Evolutionary conservation across 768 basidiomycete species (phyloP), one percentile per base, ranked within the genome.

Genomic region (Obba rivulosa): DNA sequence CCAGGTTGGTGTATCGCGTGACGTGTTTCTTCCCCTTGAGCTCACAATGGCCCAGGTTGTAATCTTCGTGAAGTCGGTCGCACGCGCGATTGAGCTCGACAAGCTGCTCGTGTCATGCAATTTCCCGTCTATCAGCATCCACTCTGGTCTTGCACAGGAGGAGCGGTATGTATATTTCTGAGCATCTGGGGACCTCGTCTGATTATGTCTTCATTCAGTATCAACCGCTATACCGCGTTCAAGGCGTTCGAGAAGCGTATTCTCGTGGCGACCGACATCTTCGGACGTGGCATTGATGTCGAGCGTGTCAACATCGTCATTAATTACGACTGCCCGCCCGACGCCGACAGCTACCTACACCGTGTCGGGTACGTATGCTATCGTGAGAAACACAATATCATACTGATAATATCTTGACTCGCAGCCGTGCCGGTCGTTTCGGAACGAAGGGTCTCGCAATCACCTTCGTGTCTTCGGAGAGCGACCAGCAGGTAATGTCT

Each of bases 191-290:
- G 17, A 34, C 22, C 37, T 10, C 35, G 13, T 5, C 5, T 31
- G 28, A 31, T 13, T 31, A 13, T 7, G 7, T 5, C 28, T 31
- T 7, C 13, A 31, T 13, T 31, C 28, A 95, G 93, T 49, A 98
- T 99, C 66, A 79, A 78, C 49, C 89, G 95, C 14, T 99, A 98
- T 72, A 89, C 90, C 22, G 92, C 94, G 34, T 99, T 99, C 80
- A 99, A 99, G 71, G 90, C 91, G 16, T 99, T 99, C 57, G 96
- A 99, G 75, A 99, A 97, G 73, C 92, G 96, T 56, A 97, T 99
- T 56, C 78, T 99, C 17, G 96, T 99, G 36, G 95, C 94, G 17
- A 99, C 96, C 17, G 96, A 99, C 66, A 98, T 99, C 57, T 99
- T 99, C 53, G 96, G 96, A 51, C 91, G 96, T 67, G 96, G 95